Evolutionary conservation across 805 yeast species (phyloP).

Genomic region (Metschnikowia picachoensis): DNA sequence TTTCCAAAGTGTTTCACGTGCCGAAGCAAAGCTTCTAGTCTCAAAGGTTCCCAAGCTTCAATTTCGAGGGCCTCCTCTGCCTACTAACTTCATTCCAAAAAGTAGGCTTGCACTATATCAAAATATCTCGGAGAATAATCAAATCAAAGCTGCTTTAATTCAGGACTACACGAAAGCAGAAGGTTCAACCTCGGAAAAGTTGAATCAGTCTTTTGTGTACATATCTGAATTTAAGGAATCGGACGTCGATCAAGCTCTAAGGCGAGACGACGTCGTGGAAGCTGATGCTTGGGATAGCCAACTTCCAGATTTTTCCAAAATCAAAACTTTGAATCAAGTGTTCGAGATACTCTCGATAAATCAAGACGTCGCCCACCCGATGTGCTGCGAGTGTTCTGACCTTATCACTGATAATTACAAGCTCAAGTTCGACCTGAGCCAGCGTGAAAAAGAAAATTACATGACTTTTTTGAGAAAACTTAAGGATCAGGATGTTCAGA

Average conservation of each 20-base stretch:
- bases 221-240: slow-evolving; percentile 20
- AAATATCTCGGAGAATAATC: slow-evolving; percentile 13
- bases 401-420: slow-evolving; percentile 61
- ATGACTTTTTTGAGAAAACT: slow-evolving; percentile 67
- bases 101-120: slow-evolving; percentile 28
- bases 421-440: slow-evolving; percentile 64
- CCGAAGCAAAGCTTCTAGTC: slow-evolving; percentile 53
- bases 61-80: slow-evolving; percentile 21
- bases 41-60: slow-evolving; percentile 24
- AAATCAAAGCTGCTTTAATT: not conserved
- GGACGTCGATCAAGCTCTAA: slow-evolving; percentile 1
- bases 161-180: not conserved
- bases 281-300: slow-evolving; percentile 7
- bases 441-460: slow-evolving; percentile 76
- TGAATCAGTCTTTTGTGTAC: slow-evolving; percentile 16
- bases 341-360: slow-evolving; percentile 67
- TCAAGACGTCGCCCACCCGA: slow-evolving; percentile 76
- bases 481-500: slow-evolving; percentile 37
- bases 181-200: not conserved
- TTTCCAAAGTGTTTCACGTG: slow-evolving; percentile 45
- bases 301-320: slow-evolving; percentile 26
- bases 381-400: slow-evolving; percentile 82
- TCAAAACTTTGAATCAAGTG: slow-evolving; percentile 55
- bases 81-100: slow-evolving; percentile 33
- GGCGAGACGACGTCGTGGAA: no score